Percentiles rank a stretch among this genome's conserved stretches.
phyloP scores from a whole-genome alignment of 805 yeast genomes.

The Candida parachauliodes region DNA sequence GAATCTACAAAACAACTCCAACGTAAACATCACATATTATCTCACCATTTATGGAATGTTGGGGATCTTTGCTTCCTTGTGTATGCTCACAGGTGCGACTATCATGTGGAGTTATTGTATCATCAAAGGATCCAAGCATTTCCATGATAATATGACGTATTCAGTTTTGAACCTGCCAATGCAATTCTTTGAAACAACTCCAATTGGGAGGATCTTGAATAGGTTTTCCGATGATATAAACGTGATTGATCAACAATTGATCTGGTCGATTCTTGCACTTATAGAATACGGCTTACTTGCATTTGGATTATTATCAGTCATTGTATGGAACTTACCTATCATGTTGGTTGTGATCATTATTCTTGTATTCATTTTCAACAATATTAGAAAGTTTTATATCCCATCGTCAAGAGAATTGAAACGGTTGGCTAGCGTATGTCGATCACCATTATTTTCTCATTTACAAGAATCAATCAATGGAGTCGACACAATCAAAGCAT shows the following conservation, averaged over 20 bases:
- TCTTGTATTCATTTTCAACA: constrained; percentile 25
- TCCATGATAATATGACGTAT: constrained; percentile 36
- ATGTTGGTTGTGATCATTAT: constrained; percentile 25
- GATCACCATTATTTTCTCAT: constrained; percentile 31
- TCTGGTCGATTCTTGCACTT: constrained; percentile 26
- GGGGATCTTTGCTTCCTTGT: constrained; percentile 24
- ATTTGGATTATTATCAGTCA: constrained; percentile 25
- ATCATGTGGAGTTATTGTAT: constrained; percentile 27
- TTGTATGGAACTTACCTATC: constrained; percentile 27
- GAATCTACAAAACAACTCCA: constrained; percentile 23
- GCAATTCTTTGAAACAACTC: constrained; percentile 41
- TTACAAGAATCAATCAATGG: constrained; percentile 36
- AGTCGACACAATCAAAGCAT: constrained; percentile 32
- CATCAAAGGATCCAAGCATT: constrained; percentile 26
- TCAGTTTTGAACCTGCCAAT: constrained; percentile 35
- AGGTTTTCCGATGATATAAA: constrained; percentile 36
- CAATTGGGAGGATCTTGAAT: constrained; percentile 36
- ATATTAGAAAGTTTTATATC: constrained; percentile 25
- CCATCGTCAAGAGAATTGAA: constrained; percentile 34
- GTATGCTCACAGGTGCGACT: constrained; percentile 22
- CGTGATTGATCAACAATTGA: constrained; percentile 27
- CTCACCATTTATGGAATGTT: constrained; percentile 22
- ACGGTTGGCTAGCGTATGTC: constrained; percentile 26
- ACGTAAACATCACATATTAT: constrained; percentile 21
- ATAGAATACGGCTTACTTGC: constrained; percentile 19